Evolutionary conservation across 2,329 filamentous ascomycete genomes (phyloP).

Genomic region (Microascus cirrosus): DNA sequence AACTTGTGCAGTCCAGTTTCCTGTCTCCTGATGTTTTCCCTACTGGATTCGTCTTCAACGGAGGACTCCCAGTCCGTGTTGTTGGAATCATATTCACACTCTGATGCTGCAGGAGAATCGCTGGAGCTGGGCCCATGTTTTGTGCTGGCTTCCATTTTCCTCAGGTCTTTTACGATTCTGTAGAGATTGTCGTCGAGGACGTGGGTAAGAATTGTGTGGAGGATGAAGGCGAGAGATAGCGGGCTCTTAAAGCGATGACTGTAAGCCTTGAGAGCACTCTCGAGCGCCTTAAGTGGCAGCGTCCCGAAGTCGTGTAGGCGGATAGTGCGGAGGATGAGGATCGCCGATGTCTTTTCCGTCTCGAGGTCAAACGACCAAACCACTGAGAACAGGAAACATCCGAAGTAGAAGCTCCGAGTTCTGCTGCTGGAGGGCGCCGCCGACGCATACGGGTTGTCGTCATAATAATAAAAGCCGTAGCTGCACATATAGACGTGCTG

Average conservation of each 20-base stretch:
- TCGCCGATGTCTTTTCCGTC: conserved; percentile 4
- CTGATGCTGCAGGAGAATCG: background rate
- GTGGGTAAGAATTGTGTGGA: conserved; percentile 3
- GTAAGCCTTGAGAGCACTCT: background rate
- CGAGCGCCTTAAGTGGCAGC: background rate
- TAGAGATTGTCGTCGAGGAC: conserved; percentile 3
- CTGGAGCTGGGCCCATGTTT: conserved; percentile 3
- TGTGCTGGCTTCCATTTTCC: conserved; percentile 2
- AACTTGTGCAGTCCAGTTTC: background rate
- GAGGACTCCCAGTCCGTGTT: background rate
- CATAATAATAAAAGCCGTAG: conserved; percentile 8
- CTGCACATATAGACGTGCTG: conserved; percentile 6
- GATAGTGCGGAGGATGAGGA: conserved; percentile 6
- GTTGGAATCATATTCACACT: background rate
- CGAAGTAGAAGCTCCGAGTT: conserved; percentile 7
- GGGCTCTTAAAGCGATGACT: background rate
- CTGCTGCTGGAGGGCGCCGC: background rate
- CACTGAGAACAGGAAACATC: conserved; percentile 7
- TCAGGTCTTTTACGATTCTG: conserved; percentile 3
- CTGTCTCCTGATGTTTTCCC: background rate
- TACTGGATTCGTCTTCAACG: background rate
- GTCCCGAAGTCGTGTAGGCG: conserved; percentile 1
- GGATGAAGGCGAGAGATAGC: conserved; percentile 5
- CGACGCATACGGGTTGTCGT: background rate
- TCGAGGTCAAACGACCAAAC: conserved; percentile 6